Conservation (phyloP, 768 basidiomycete genomes). For the Stropharia rugosoannulata region DNA sequence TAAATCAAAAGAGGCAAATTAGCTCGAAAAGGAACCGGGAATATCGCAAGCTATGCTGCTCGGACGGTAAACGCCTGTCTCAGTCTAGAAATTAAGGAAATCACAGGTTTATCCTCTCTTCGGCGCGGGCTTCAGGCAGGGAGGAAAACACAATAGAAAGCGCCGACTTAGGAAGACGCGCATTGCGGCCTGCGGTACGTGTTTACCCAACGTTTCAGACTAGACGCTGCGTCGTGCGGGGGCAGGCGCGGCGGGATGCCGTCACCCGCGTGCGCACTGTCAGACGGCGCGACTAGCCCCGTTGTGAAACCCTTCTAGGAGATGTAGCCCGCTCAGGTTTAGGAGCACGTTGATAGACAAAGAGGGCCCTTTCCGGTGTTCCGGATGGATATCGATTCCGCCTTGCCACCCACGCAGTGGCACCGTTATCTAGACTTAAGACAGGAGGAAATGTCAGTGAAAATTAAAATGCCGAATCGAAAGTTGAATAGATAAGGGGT, state of each 20-base stretch:
- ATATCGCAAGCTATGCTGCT: neutral
- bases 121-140: neutral
- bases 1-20: neutral
- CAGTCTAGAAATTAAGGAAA: slow-evolving; percentile 2
- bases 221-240: neutral
- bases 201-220: neutral
- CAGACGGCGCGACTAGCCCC: slow-evolving; percentile 4
- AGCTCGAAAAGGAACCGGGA: neutral
- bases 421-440: neutral
- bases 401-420: neutral
- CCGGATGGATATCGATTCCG: slow-evolving; percentile 2
- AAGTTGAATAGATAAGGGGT: too few relatives aligned
- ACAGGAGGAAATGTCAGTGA: neutral
- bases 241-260: neutral
- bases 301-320: neutral
- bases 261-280: neutral
- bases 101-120: neutral
- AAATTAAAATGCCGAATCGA: neutral
- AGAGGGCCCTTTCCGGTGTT: slow-evolving; percentile 1
- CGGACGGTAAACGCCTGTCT: slow-evolving; percentile 2
- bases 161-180: neutral
- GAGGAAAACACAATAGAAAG: slow-evolving; percentile 3
- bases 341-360: neutral
- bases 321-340: neutral
- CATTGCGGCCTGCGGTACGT: neutral